Evolutionary conservation across 495 filamentous ascomycete genomes (phyloP), one percentile per base, ranked within the genome.

Genomic region (Annulohypoxylon bovei): DNA sequence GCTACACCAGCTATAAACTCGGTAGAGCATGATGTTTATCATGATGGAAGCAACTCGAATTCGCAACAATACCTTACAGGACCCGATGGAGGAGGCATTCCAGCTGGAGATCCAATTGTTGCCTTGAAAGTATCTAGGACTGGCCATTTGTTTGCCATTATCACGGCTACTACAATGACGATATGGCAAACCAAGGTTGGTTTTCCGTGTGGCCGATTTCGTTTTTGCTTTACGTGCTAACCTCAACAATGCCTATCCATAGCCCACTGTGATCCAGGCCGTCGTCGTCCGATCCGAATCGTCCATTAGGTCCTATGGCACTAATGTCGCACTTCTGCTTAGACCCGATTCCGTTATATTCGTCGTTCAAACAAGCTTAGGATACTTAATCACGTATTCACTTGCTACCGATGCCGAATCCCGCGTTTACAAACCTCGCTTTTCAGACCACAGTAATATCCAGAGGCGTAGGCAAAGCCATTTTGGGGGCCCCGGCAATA

Each of bases 111-210:
- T 74, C 82, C 86, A 62, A 89, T 98, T 53, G 81, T 91, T 64
- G 91, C 90, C 16, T 85, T 97, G 32, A 89, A 88, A 62, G 87
- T 94, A 7, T 92, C 94, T 2, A 88, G 95, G 39, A 90, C 85
- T 65, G 96, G 95, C 7, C 89, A 92, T 76, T 81, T 97, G 62
- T 98, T 99, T 81, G 92, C 91, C 50, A 93, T 92, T 12, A 92
- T 98, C 74, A 98, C 95, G 1, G 79, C 86, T 4, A 90, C 90
- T 6, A 90, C 90, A 4, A 85, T 98, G 74, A 92, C 90, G 16
- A 85, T 98, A 62, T 99, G 96, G 96, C 96, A 99, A 80, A 95
- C 92, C 58, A 94, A 93, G 85, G 94, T 94, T 87, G 65, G 85
- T 77, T n/a, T 18, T 12, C 8, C 58, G n/a, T 37, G 27, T 47